These are phyloP conservation scores for Potentilla sterilis DNA, from an alignment of 306 rosid species.

Conservation along the genomic window DNA sequence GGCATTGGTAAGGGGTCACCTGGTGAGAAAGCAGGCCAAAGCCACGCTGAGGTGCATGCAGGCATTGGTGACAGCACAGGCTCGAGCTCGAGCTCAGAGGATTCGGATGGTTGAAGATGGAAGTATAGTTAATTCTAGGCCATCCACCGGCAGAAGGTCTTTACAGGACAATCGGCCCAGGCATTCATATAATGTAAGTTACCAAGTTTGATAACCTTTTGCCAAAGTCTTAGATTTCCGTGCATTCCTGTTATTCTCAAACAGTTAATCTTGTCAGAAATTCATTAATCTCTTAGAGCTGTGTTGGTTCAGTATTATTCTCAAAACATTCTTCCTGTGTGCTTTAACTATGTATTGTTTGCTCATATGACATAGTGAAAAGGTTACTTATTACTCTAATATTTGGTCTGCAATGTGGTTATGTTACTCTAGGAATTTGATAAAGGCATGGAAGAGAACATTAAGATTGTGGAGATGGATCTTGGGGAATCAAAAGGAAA, in stretches of 20 bases:
- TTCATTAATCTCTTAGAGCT: background rate
- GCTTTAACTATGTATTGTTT: background rate
- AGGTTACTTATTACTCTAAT: background rate
- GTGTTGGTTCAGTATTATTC: background rate
- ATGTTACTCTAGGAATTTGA: conserved; percentile 56
- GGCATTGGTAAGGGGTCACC: conserved; percentile 88
- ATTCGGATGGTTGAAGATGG: conserved; percentile 50
- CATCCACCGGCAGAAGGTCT: conserved; percentile 46
- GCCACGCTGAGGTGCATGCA: conserved; percentile 82
- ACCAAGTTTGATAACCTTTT: background rate
- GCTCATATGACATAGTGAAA: background rate
- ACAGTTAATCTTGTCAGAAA: background rate
- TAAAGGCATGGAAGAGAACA: conserved; percentile 64
- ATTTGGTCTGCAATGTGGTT: conserved; percentile 7
- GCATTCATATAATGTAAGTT: conserved; percentile 58
- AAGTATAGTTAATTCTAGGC: conserved; percentile 33
- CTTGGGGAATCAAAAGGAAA: conserved; percentile 45
- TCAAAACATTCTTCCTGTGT: background rate
- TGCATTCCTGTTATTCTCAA: background rate
- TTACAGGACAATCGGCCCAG: conserved; percentile 41
- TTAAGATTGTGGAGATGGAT: conserved; percentile 95
- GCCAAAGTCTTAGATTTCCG: background rate
- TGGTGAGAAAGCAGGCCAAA: conserved; percentile 81
- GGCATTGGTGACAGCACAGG: conserved; percentile 86
- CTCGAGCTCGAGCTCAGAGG: conserved; percentile 85